These are phyloP conservation scores for Ampelomyces quisqualis DNA, from an alignment of 2,329 filamentous ascomycete species.

Conservation along the genomic window DNA sequence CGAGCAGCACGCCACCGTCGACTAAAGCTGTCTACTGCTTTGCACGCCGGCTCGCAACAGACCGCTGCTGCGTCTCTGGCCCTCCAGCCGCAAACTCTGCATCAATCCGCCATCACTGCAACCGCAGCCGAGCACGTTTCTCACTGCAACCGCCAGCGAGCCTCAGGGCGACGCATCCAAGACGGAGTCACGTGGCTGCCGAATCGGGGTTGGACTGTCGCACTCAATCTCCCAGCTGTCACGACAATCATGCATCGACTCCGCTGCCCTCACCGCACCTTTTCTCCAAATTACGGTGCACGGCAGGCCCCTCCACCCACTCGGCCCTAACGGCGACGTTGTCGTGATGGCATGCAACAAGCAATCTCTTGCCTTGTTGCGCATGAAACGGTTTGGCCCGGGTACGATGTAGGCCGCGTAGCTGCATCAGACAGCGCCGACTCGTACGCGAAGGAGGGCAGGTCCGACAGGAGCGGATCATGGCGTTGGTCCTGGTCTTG, in stretches of 20 bases:
- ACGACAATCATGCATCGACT: too few species aligned
- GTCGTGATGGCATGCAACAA: too few species aligned
- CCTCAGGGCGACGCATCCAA: conserved; percentile 11
- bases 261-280: conserved; percentile 26
- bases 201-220: conserved; percentile 6
- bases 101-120: conserved; percentile 25
- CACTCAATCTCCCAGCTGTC: too few species aligned
- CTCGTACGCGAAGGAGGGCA: too few species aligned
- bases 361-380: too few species aligned
- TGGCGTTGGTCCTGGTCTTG: conserved; percentile 39
- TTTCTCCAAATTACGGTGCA: conserved; percentile 16
- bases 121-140: conserved; percentile 26
- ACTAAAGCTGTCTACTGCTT: conserved; percentile 31
- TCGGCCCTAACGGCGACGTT: too few species aligned
- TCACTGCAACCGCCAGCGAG: too few species aligned
- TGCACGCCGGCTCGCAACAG: conserved; percentile 13
- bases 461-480: conserved; percentile 34
- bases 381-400: too few species aligned
- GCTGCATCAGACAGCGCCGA: conserved; percentile 33
- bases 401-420: conserved; percentile 26
- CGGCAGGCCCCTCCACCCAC: conserved; percentile 22
- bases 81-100: too few species aligned
- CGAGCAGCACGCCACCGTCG: conserved; percentile 15
- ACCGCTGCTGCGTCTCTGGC: conserved; percentile 6
- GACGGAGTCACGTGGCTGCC: conserved; percentile 20